Conservation (phyloP, 371 early-diverging fungal genomes). For the Paramicrosporidium saccamoebae region DNA sequence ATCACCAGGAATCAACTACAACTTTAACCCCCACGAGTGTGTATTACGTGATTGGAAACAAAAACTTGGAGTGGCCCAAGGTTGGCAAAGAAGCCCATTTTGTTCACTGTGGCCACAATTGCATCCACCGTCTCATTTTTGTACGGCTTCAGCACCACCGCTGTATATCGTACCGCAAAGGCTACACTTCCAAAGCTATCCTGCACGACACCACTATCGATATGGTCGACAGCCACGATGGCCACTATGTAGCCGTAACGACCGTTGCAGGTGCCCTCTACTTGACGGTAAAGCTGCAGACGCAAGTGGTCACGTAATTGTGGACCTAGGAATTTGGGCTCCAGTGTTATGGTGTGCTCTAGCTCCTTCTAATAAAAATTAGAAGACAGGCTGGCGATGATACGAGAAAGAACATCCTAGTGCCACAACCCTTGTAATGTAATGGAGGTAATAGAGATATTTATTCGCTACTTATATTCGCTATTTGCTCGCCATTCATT, state of each 20-base stretch:
- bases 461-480: too few species aligned
- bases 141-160: constrained; percentile 87
- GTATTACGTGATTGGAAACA: constrained; percentile 54
- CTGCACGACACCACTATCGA: constrained; percentile 52
- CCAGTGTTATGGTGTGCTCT: constrained; percentile 57
- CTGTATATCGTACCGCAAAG: constrained; percentile 73
- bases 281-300: constrained; percentile 50
- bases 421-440: too few species aligned
- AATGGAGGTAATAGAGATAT: too few species aligned
- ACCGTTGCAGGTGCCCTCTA: constrained; percentile 79
- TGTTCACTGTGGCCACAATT: constrained; percentile 68
- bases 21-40: constrained; percentile 1
- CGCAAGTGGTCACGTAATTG: constrained; percentile 35
- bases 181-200: constrained; percentile 64
- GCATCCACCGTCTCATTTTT: constrained; percentile 91
- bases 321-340: constrained; percentile 64
- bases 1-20: constrained; percentile 53
- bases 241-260: constrained; percentile 69
- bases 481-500: too few species aligned
- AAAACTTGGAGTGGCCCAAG: constrained; percentile 90
- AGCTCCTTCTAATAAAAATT: constrained; percentile 53
- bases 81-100: constrained; percentile 89
- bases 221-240: constrained; percentile 36
- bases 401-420: too few species aligned
- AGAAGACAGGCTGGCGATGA: too few species aligned